phyloP scores from a whole-genome alignment of 2,329 filamentous ascomycete genomes.

The Teratosphaeria viscida region DNA sequence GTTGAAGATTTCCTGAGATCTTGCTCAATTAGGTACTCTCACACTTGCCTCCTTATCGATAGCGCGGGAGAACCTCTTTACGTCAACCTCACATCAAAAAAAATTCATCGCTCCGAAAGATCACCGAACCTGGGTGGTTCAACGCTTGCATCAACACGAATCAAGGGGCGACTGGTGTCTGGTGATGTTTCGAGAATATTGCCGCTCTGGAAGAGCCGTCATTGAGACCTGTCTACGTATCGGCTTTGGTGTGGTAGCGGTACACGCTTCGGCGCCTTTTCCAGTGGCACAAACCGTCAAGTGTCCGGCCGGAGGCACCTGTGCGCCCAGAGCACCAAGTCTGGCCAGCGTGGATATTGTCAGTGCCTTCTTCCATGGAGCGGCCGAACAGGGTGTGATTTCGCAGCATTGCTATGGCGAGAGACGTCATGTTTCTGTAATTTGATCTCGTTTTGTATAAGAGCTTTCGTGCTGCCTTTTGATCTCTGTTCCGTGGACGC shows the following conservation, averaged over 20 bases:
- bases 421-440: not conserved
- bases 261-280: not conserved
- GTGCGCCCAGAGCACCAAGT: not conserved
- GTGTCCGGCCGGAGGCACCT: not conserved
- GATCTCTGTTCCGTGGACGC: not conserved
- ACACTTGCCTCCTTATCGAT: not conserved
- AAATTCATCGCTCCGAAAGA: not conserved
- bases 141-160: not conserved
- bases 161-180: not conserved
- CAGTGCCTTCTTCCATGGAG: not conserved
- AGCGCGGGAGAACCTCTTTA: not conserved
- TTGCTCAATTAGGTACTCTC: no score
- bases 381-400: not conserved
- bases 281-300: not conserved
- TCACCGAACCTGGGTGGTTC: not conserved
- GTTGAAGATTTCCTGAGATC: no score
- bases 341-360: not conserved
- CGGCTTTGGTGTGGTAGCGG: not conserved
- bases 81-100: not conserved
- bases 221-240: not conserved
- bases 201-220: not conserved
- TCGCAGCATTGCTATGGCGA: not conserved
- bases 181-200: not conserved
- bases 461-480: not conserved
- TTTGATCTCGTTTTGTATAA: not conserved